Evolutionary conservation across 305 asterid species (phyloP).

Genomic region (Lippia alba): DNA sequence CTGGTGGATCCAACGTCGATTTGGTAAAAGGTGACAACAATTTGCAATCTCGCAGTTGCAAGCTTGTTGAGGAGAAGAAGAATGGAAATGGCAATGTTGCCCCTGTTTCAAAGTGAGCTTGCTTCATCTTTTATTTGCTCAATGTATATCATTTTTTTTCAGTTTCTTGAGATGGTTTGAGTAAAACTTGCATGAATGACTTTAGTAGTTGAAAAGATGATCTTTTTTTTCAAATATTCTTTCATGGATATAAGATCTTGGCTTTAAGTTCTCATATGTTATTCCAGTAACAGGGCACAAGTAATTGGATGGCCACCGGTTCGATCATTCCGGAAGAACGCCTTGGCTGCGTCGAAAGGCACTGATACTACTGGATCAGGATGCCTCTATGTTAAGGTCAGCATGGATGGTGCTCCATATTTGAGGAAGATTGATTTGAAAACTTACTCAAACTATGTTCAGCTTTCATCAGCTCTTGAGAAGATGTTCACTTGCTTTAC

Average conservation of each 20-base stretch:
- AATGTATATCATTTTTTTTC: background rate
- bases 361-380: constrained; percentile 42
- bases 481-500: constrained; percentile 93
- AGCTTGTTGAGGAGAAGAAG: constrained; percentile 8
- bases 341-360: constrained; percentile 54
- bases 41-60: background rate
- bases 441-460: constrained; percentile 59
- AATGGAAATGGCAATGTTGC: background rate
- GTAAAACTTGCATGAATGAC: background rate
- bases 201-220: background rate
- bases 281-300: constrained; percentile 62
- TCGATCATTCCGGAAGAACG: constrained; percentile 75
- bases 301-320: constrained; percentile 95
- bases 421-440: constrained; percentile 87
- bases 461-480: constrained; percentile 85
- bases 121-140: background rate
- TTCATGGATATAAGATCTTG: background rate
- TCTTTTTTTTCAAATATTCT: background rate
- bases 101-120: background rate
- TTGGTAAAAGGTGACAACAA: background rate
- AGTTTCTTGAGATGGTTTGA: background rate
- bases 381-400: constrained; percentile 76
- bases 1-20: background rate
- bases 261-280: background rate
- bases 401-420: constrained; percentile 97